A percentile compares a stretch with the other conserved stretches of the same genome.
Conservation (phyloP, 768 basidiomycete genomes). For the Cystobasidium ongulense region DNA sequence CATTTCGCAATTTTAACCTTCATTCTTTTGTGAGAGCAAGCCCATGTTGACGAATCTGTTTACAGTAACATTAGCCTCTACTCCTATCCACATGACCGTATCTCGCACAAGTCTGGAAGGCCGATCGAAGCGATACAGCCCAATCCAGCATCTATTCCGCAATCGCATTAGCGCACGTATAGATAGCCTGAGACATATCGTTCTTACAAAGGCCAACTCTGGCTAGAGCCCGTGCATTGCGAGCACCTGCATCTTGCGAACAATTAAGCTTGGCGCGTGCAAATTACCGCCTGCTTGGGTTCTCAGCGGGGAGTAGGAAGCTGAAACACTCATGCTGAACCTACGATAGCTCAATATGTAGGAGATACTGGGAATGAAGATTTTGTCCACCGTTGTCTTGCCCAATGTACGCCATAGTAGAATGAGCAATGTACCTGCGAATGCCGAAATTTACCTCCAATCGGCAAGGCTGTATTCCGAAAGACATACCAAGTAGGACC, state of each 20-base stretch:
- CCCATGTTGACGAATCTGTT: too few relatives aligned
- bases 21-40: too few relatives aligned
- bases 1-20: too few relatives aligned
- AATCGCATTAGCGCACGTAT: background rate
- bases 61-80: too few relatives aligned
- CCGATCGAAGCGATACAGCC: background rate
- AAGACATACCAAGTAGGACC: background rate
- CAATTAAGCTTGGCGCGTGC: background rate
- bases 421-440: conserved; percentile 70
- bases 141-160: background rate
- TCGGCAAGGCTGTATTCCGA: background rate
- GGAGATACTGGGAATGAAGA: background rate
- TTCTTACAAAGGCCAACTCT: background rate
- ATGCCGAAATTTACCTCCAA: conserved; percentile 45
- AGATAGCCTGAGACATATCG: background rate
- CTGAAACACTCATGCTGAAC: background rate
- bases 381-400: conserved; percentile 51
- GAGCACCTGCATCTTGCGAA: background rate
- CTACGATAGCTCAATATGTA: background rate
- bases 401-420: conserved; percentile 80
- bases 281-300: background rate
- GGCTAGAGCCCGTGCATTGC: background rate
- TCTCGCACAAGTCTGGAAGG: background rate
- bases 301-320: background rate
- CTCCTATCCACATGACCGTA: too few relatives aligned